These are phyloP conservation scores for Lepiota brunneoincarnata DNA, from an alignment of 768 basidiomycete species.

Conservation along the genomic window DNA sequence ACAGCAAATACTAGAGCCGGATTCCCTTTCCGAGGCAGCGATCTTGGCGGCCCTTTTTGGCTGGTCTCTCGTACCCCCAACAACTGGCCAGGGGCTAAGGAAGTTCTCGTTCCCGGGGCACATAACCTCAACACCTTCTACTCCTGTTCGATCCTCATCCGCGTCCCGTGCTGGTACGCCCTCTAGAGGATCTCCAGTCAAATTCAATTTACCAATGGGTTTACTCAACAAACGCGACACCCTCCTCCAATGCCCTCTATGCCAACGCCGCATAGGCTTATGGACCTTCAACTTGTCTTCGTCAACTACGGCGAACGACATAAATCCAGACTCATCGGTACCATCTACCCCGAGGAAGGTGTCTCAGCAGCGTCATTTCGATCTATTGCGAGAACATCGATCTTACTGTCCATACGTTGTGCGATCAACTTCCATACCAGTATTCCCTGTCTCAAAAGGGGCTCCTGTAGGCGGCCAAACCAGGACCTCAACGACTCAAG, in stretches of 20 bases:
- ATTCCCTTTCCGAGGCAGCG: constrained; percentile 36
- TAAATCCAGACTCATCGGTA: constrained; percentile 9
- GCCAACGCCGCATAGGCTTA: constrained; percentile 76
- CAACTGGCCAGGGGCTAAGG: constrained; percentile 18
- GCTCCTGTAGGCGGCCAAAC: constrained; percentile 3
- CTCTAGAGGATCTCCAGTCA: constrained; percentile 10
- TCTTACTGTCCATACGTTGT: constrained; percentile 86
- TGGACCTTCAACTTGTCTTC: constrained; percentile 56
- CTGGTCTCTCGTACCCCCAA: constrained; percentile 42
- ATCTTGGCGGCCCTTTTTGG: constrained; percentile 48
- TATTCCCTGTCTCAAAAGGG: constrained; percentile 37
- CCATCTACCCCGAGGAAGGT: constrained; percentile 24
- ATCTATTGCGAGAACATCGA: constrained; percentile 78
- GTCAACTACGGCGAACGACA: not conserved
- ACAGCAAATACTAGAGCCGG: constrained; percentile 17
- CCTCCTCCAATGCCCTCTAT: constrained; percentile 63
- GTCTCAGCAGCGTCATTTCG: constrained; percentile 51
- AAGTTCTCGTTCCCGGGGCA: not conserved
- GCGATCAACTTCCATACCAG: constrained; percentile 62
- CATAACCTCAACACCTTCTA: constrained; percentile 10
- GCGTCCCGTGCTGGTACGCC: constrained; percentile 21
- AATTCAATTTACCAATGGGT: constrained; percentile 26
- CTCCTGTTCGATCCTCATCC: constrained; percentile 14
- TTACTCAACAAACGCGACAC: constrained; percentile 38
- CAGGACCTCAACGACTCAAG: constrained; percentile 15